Conservation (phyloP, 495 filamentous ascomycete species). For the Rhypophila decipiens region DNA sequence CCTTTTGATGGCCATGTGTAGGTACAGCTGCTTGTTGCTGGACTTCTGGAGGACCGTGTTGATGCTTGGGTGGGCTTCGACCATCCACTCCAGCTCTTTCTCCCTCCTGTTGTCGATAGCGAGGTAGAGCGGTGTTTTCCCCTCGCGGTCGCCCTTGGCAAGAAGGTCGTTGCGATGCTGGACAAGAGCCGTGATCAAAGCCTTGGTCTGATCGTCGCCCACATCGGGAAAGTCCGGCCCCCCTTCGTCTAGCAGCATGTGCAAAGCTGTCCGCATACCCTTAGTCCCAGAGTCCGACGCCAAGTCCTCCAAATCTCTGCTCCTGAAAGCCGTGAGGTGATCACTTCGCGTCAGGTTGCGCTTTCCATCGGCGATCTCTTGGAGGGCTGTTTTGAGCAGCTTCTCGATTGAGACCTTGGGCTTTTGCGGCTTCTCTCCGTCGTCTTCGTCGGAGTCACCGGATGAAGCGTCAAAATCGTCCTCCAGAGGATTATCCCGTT, state of each 20-base stretch:
- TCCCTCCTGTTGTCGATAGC: constrained; percentile 17
- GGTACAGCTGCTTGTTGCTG: constrained; percentile 16
- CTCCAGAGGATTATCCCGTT: neutral
- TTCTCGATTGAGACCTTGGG: constrained; percentile 1
- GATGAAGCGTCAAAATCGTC: neutral
- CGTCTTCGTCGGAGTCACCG: neutral
- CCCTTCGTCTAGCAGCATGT: neutral
- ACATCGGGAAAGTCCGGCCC: neutral
- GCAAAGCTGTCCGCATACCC: constrained; percentile 1
- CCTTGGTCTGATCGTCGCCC: constrained; percentile 8
- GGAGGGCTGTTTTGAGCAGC: constrained; percentile 3
- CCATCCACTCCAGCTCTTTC: constrained; percentile 21
- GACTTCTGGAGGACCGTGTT: constrained; percentile 17
- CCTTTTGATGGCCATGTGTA: constrained; percentile 23
- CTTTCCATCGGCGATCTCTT: constrained; percentile 1
- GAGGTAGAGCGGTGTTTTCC: constrained; percentile 18
- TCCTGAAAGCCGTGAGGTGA: constrained; percentile 1
- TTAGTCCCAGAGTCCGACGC: neutral
- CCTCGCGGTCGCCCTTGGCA: constrained; percentile 10
- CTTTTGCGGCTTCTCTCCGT: neutral
- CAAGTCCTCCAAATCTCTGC: constrained; percentile 2
- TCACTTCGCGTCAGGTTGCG: neutral
- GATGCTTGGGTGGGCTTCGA: constrained; percentile 18
- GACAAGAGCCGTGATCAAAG: constrained; percentile 16
- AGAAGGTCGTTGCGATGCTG: constrained; percentile 12